A percentile compares a stretch with the other conserved stretches of the same genome.
Evolutionary conservation across 2,329 filamentous ascomycete genomes (phyloP).

Genomic region (Plenodomus biglobosus): DNA sequence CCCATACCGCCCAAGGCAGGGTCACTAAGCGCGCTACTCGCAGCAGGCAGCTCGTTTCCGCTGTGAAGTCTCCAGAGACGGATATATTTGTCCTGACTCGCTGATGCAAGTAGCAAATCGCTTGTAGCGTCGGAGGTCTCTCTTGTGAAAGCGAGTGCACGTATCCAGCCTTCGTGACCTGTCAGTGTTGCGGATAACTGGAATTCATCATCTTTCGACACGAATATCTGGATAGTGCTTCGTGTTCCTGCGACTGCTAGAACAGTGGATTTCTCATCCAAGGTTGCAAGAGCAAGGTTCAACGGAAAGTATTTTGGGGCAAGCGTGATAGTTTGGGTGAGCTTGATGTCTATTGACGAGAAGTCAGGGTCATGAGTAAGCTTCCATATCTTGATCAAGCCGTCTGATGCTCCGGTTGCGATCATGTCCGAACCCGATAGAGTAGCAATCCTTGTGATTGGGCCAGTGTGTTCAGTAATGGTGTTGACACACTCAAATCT

Average conservation of each 20-base stretch:
- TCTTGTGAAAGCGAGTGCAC: conserved; percentile 75
- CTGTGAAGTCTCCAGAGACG: conserved; percentile 85
- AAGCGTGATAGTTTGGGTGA: conserved; percentile 63
- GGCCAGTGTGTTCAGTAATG: conserved; percentile 67
- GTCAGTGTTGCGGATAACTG: conserved; percentile 72
- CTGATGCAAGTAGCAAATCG: conserved; percentile 83
- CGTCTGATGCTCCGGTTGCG: conserved; percentile 65
- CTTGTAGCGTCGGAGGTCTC: conserved; percentile 58
- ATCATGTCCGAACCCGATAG: conserved; percentile 52
- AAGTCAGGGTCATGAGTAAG: conserved; percentile 48
- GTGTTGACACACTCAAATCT: conserved; percentile 51
- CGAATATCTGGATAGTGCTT: conserved; percentile 78
- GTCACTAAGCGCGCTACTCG: conserved; percentile 58
- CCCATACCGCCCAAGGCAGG: conserved; percentile 62
- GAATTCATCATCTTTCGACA: conserved; percentile 62
- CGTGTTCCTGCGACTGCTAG: conserved; percentile 86
- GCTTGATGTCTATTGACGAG: conserved; percentile 24
- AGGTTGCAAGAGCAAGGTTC: conserved; percentile 66
- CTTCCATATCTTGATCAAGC: conserved; percentile 67
- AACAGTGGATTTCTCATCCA: conserved; percentile 62
- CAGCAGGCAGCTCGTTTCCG: conserved; percentile 64
- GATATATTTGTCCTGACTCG: conserved; percentile 96
- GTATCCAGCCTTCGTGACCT: conserved; percentile 94
- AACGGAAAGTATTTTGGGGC: conserved; percentile 81
- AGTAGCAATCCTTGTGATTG: conserved; percentile 66